Evolutionary conservation across 2,329 filamentous ascomycete species (phyloP), one percentile per base, ranked within the genome.

Genomic region (Aphanocladium album): DNA sequence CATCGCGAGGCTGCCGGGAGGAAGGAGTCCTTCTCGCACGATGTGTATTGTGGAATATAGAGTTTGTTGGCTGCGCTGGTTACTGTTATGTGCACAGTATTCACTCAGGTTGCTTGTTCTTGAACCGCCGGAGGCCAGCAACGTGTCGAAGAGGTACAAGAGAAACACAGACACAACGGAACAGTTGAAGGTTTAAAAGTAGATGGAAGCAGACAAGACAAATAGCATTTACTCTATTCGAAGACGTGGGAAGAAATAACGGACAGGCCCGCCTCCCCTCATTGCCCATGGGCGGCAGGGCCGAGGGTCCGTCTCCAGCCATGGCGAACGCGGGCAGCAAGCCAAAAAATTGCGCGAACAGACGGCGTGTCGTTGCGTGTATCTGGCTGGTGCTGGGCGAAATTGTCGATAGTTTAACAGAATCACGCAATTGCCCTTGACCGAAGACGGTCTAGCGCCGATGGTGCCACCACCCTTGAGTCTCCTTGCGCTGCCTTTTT

Each of bases 391-490:
- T 12, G 21, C 43, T 37, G 37, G 21, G 54, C 47, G 49, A 67
- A 73, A 72, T 74, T 73, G 71, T 72, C 69, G 72, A 75, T 73
- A 68, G 61, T 65, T 68, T 62, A 64, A 69, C 57, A 65, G 68
- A 74, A 76, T 76, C 74, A 76, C 74, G 74, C 74, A 76, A 76
- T 76, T 71, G 64, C 52, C 47, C 68, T 70, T 70, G 62, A 50
- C 72, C 68, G 46, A 57, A 66, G 69, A 62, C 23, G 70, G 73
- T 62, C 66, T 73, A 71, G 71, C 66, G 66, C 49, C 56, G 56
- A 62, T 62, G 60, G 45, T 62, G 60, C 60, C 49, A 62, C 56
- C 56, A 45, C 55, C 49, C 49, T 59, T 45, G 57, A 60, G 49
- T 27, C 39, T 45, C 56, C 5, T 41, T 23, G n/a, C n/a, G 33